These are phyloP conservation scores for Aphanomyces astaci DNA, from an alignment of 352 stramenopile genomes.

Conservation along the genomic window DNA sequence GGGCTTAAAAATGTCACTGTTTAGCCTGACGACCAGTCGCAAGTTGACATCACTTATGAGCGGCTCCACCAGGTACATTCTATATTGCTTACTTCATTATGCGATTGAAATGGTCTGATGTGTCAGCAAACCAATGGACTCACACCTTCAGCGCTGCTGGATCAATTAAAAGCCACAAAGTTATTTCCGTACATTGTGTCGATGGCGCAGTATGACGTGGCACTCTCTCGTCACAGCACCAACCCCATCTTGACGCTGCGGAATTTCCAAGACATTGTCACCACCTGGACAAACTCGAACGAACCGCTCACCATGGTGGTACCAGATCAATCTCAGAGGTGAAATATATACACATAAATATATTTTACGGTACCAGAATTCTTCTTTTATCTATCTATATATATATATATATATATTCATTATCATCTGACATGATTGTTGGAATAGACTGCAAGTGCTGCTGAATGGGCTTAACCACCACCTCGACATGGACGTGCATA, in stretches of 20 bases:
- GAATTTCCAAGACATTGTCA: not conserved
- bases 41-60: not conserved
- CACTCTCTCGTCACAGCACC: not conserved
- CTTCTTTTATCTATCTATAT: not conserved
- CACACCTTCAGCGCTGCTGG: not conserved
- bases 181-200: constrained; percentile 18
- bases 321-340: not conserved
- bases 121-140: not conserved
- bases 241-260: not conserved
- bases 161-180: not conserved
- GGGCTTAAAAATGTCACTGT: too few relatives aligned
- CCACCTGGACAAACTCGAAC: not conserved
- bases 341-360: not conserved
- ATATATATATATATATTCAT: not conserved
- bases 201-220: not conserved
- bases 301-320: not conserved
- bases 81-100: not conserved
- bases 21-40: not conserved
- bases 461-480: not conserved
- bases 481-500: not conserved
- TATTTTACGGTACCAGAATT: not conserved
- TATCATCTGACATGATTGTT: too few relatives aligned
- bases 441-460: not conserved
- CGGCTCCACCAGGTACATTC: constrained; percentile 1
- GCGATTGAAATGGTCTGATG: not conserved